phyloP scores from a whole-genome alignment of 2,329 filamentous ascomycete genomes.

The Hortaea werneckii region DNA sequence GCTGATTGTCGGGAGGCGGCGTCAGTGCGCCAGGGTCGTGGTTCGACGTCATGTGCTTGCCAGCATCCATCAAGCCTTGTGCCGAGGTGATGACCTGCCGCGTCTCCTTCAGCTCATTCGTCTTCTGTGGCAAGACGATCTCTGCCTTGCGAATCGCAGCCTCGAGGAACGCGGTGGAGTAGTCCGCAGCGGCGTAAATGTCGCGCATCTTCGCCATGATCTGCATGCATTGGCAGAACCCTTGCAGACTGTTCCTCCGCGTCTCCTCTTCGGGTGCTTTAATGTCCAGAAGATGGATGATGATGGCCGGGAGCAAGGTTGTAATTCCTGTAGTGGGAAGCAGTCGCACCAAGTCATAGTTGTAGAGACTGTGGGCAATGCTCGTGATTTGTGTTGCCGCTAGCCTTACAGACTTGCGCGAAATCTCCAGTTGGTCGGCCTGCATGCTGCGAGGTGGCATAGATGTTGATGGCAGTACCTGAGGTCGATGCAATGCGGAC shows the following conservation, averaged over 20 bases:
- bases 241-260: slow-evolving; percentile 61
- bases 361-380: slow-evolving; percentile 68
- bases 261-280: slow-evolving; percentile 67
- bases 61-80: slow-evolving; percentile 38
- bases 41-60: slow-evolving; percentile 25
- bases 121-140: slow-evolving; percentile 51
- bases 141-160: slow-evolving; percentile 80
- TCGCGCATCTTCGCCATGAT: slow-evolving; percentile 81
- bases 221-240: slow-evolving; percentile 86
- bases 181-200: slow-evolving; percentile 89
- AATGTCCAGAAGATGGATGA: slow-evolving; percentile 87
- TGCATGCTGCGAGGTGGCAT: slow-evolving; percentile 33
- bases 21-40: slow-evolving; percentile 13
- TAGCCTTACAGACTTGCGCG: slow-evolving; percentile 69
- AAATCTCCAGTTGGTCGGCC: slow-evolving; percentile 68
- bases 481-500: slow-evolving; percentile 81
- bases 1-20: slow-evolving; percentile 19
- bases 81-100: slow-evolving; percentile 30
- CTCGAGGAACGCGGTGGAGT: slow-evolving; percentile 89
- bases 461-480: slow-evolving; percentile 66
- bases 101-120: slow-evolving; percentile 21
- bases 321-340: slow-evolving; percentile 86
- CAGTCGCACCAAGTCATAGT: slow-evolving; percentile 62
- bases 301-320: slow-evolving; percentile 82
- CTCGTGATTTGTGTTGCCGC: slow-evolving; percentile 78